Base-by-base conservation (phyloP, 2,329 filamentous ascomycete species). In the Aspergillus sp. region DNA sequence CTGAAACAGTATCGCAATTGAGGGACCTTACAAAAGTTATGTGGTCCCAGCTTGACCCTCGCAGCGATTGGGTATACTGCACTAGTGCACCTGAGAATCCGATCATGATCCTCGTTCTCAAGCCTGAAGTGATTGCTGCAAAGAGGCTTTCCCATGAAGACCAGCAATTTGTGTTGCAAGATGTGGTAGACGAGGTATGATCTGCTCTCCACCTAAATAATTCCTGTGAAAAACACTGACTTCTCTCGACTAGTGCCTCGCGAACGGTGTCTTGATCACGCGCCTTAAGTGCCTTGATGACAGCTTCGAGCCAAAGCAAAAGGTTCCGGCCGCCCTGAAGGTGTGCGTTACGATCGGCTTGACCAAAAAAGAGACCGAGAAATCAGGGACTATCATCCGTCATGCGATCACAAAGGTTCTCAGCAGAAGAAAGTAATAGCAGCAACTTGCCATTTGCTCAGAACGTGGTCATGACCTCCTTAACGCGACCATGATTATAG, bases 361-460 rank as follows among this genome's bases (percentile, higher is more conserved):
- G 61, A 89, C 90, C 22, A 96, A 90, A 80, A 97, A 96, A 79
- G 95, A 99, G 74, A 89, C 93, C 54, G 96, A 99, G 78, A 96
- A 96, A 80, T 91, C 95, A 0, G 95, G 93, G 13, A 86, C 88
- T 7, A 87, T 85, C 9, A 93, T 99, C 65, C 83, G 93, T 59
- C 93, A 97, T 77, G 93, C 95, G 13, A 90, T 98, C 64, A 96
- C 93, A 51, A 97, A 96, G 78, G 86, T 98, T 60, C 86, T 99
- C 82, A 83, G 81, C 66, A 77, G 77, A 68, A 77, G 76, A 70
- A 82, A 76, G 64, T 80, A 66, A 76, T 30, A 39, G 41, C 46
- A 61, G 57, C 48, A 66, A 19, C 13, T 60, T 62, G 64, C 58
- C 51, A 30, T 59, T 54, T 48, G 41, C 59, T 53, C 45, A 37